Base-by-base conservation (phyloP, 805 yeast genomes). In the Saccharomyces kudriavzevii region DNA sequence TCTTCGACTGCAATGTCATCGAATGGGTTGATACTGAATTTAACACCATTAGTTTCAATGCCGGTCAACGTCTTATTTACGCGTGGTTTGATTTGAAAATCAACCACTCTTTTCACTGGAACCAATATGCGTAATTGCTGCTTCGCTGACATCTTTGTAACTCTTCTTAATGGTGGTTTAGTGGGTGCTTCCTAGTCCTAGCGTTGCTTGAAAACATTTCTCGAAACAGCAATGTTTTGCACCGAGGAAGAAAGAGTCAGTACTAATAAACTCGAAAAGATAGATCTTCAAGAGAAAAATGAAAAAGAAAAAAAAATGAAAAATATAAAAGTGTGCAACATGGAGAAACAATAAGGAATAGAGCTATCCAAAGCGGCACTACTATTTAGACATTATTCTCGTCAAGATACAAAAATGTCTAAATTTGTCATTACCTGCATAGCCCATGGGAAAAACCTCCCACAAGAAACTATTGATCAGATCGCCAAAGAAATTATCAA, bases 1-100 rank as follows among this genome's bases (percentile, higher is more conserved):
- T 94, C 99, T 72, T 94, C 99, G 51, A 94, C 82, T 8, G 99
- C 99, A 67, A 94, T 94, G 72, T 94, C 99, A 73, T 96, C 94
- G 72, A 94, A 94, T 53, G 99, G 99, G 70, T 94, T 94, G 70
- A 92, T 89, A 66, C 89, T 81, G 76, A 85, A 90, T 74, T 92
- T 92, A 60, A 89, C 88, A 54, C 97, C 97, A 58, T 86, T 81
- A 52, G 92, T 82, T 61, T 90, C 96, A 24, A 72, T 65, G 5
- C 94, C 96, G 10, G 89, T 85, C 49, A 82, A 83, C 13, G 95
- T 75, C 70, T 88, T 84, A 76, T 90, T 90, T n/a, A 54, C 58
- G 64, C 97, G 80, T 48, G 99, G 99, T 72, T 87, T 87, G 63
- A 91, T 79, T 14, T 97, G 97, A 53, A 87, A 87, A 72, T 94